Evolutionary conservation across 352 stramenopile species (phyloP), one percentile per base, ranked within the genome.

Genomic region (Pythium guiyangense): DNA sequence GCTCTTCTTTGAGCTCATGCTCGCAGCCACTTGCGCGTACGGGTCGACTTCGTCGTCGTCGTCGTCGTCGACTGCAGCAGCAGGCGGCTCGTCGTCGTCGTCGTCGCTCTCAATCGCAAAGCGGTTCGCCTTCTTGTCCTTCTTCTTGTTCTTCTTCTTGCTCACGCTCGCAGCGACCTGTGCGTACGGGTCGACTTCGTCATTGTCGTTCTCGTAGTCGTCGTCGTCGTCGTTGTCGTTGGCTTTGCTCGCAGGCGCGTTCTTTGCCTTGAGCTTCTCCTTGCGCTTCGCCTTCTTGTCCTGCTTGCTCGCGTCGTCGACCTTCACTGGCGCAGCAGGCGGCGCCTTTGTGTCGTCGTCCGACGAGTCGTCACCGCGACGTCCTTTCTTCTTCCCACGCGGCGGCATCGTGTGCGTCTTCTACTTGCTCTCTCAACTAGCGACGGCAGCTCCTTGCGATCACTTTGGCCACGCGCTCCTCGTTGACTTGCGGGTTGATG

Each of bases 281-380:
- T 92, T 94, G 43, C 71, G 76, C 66, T 84, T 83, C 60, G 61
- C 72, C 69, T 92, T 94, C 63, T 92, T 91, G 61, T 92, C 77
- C 26, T 53, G 55, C 54, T 84, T 78, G 37, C 25, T 77, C 26
- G 31, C 54, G 29, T 66, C 67, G 4, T 67, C 60, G 20, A 59
- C 61, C 27, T 60, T 62, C 52, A 67, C 70, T 2, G 66, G 61
- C 12, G 61, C 55, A 39, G 71, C 50, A 42, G 67, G 56, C 3
- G 66, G 10, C 22, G 62, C 63, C 26, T 61, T 70, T 25, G 86
- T 73, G 43, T 94, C 84, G n/a, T 86, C 81, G 48, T 37, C 49
- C 14, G 77, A 81, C 56, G 79, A 90, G 61, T 91, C 81, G 64
- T 83, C 79, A 46, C 77, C 81, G 48, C 74, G 77, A 25, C 81